A percentile compares a stretch with the other conserved stretches of the same genome.
Conservation (phyloP, 306 rosid genomes). For the Castanea crenata region DNA sequence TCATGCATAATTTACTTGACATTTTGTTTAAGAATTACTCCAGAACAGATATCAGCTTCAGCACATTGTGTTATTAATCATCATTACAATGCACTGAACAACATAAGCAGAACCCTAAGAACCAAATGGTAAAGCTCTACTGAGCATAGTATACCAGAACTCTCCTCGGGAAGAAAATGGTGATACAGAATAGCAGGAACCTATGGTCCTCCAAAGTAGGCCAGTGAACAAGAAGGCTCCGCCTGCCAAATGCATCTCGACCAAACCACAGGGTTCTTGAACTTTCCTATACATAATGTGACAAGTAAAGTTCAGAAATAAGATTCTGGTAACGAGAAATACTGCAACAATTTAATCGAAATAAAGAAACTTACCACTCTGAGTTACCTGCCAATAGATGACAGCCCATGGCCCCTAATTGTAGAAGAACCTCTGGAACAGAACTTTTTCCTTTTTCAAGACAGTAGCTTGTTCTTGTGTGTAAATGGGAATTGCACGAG, state of each 20-base stretch:
- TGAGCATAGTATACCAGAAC: slow-evolving; percentile 46
- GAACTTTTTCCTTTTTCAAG: slow-evolving; percentile 40
- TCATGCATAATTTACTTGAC: background rate
- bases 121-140: slow-evolving; percentile 12
- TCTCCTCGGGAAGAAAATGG: slow-evolving; percentile 50
- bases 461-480: slow-evolving; percentile 14
- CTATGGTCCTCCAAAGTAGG: slow-evolving; percentile 68
- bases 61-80: background rate
- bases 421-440: slow-evolving; percentile 53
- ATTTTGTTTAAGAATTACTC: background rate
- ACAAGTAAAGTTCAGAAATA: slow-evolving; percentile 17
- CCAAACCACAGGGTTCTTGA: slow-evolving; percentile 92
- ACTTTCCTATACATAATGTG: slow-evolving; percentile 47
- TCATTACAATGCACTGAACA: background rate
- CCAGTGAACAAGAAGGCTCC: slow-evolving; percentile 99
- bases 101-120: slow-evolving; percentile 3
- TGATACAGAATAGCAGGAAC: slow-evolving; percentile 81
- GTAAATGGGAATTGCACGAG: slow-evolving; percentile 35
- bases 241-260: slow-evolving; percentile 86
- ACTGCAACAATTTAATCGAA: background rate
- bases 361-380: slow-evolving; percentile 65
- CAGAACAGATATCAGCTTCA: background rate
- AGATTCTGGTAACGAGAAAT: background rate
- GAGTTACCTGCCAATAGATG: slow-evolving; percentile 95
- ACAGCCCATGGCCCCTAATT: slow-evolving; percentile 92